Evolutionary conservation across 805 yeast genomes (phyloP), one percentile per base, ranked within the genome.

Genomic region (Kazachstania viticola): DNA sequence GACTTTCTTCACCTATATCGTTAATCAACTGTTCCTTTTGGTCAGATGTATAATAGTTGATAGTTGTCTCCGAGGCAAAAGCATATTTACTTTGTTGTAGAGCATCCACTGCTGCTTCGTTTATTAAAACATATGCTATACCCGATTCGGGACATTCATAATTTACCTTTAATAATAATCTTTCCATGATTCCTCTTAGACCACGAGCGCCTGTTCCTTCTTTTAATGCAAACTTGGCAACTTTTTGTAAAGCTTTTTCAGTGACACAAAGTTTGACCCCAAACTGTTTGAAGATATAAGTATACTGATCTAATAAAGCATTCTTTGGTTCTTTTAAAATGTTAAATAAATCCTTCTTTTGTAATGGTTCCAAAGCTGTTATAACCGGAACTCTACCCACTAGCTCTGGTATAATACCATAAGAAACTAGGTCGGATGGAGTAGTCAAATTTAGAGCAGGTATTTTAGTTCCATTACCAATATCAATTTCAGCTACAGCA

Each of bases 121-220:
- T 67, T 12, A 73, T 55, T 8, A 73, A 47, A 1, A 71, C 76
- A 45, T 61, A 70, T 14, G 65, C 50, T 7, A 69, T 59, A 0
- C 72, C 69, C 16, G 75, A 66, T n/a, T 66, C 74, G 0, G 78
- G 78, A 42, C 75, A 68, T 29, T 72, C 78, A 46, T 65, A 73
- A 44, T 72, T 73, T 4, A 71, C 71, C 28, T 62, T 60, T 13
- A 71, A 48, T 15, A 72, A 45, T 13, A 71, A 36, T 33, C 69
- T 61, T 36, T 71, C 78, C 65, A 73, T 58, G 4, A 71, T 66
- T 1, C 71, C 67, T 40, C 75, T 56, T 18, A 73, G 45, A 0
- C 79, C 79, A 43, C 79, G 59, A 0, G 79, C 79, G 19, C 79
- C 79, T 0, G 77, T 72, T 3, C 74, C 74, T 38, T 67, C 72